These are phyloP conservation scores for Hyphodiscus sp. DNA, from an alignment of 2,329 filamentous ascomycete species.

Conservation along the genomic window DNA sequence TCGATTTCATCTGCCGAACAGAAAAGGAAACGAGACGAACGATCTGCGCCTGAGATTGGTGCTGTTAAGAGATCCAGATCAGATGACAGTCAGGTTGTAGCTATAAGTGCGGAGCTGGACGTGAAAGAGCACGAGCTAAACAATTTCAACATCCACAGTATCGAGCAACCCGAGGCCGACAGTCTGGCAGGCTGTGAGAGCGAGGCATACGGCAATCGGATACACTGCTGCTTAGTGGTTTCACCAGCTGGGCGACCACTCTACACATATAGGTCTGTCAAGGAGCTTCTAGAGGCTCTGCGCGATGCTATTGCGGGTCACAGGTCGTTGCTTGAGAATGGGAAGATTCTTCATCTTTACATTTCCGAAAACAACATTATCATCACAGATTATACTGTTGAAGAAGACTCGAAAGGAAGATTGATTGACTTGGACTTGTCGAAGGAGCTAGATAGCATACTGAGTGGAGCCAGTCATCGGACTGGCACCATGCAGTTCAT, in stretches of 20 bases:
- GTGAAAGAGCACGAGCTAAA: slow-evolving; percentile 15
- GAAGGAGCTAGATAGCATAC: slow-evolving; percentile 13
- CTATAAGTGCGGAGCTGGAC: slow-evolving; percentile 4
- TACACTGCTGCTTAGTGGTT: slow-evolving; percentile 28
- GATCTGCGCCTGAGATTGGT: slow-evolving; percentile 5
- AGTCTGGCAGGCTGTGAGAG: slow-evolving; percentile 15
- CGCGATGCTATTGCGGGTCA: slow-evolving; percentile 25
- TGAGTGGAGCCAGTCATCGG: slow-evolving; percentile 11
- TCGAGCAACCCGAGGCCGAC: slow-evolving; percentile 15
- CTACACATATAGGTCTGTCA: slow-evolving; percentile 22
- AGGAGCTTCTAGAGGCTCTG: slow-evolving; percentile 31
- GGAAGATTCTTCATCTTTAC: slow-evolving; percentile 32
- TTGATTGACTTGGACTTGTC: slow-evolving; percentile 16
- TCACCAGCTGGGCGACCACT: slow-evolving; percentile 28
- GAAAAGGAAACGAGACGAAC: slow-evolving; percentile 18
- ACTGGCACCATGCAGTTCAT: slow-evolving; percentile 16
- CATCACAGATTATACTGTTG: slow-evolving; percentile 20
- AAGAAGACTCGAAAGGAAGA: slow-evolving; percentile 13
- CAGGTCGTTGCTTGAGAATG: slow-evolving; percentile 28
- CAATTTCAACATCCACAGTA: slow-evolving; percentile 12
- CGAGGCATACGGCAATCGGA: slow-evolving; percentile 26
- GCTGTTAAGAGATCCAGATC: slow-evolving; percentile 19
- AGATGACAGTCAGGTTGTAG: slow-evolving; percentile 8
- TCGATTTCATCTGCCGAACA: slow-evolving; percentile 8
- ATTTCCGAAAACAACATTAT: slow-evolving; percentile 36